Conservation (phyloP, 805 yeast species). For the Suhomyces tanzawaensis region DNA sequence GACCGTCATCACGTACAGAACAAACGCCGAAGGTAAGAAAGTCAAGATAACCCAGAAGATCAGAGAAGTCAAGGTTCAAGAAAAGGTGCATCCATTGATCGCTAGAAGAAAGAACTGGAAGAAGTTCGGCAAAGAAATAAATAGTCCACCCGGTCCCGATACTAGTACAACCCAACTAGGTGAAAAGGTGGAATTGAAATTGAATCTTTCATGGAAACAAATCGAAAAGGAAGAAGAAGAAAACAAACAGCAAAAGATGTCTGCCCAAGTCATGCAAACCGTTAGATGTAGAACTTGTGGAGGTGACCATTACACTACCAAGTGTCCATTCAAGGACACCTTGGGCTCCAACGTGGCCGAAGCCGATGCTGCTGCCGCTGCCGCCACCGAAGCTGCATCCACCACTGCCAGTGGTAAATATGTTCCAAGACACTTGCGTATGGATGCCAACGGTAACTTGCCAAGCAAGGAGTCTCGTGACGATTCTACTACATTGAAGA, state of each 20-base stretch:
- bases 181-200: constrained; percentile 73
- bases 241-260: constrained; percentile 42
- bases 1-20: constrained; percentile 75
- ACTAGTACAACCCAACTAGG: constrained; percentile 84
- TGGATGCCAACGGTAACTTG: constrained; percentile 40
- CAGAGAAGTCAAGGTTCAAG: constrained; percentile 71
- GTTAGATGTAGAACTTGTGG: constrained; percentile 86
- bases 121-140: constrained; percentile 80
- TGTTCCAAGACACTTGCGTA: constrained; percentile 46
- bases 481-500: constrained; percentile 83
- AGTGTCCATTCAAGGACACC: constrained; percentile 94
- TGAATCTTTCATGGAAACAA: constrained; percentile 77
- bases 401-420: constrained; percentile 32
- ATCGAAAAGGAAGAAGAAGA: constrained; percentile 70
- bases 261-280: constrained; percentile 41
- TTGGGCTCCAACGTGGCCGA: constrained; percentile 52
- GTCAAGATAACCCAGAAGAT: constrained; percentile 85
- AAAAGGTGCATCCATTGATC: constrained; percentile 77
- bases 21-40: constrained; percentile 76
- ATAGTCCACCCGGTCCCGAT: constrained; percentile 80
- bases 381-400: constrained; percentile 19
- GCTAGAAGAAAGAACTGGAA: constrained; percentile 88
- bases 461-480: constrained; percentile 56
- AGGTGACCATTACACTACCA: constrained; percentile 88
- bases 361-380: constrained; percentile 42